phyloP scores from a whole-genome alignment of 108 stramenopile species.

The Cyclotella atomus region DNA sequence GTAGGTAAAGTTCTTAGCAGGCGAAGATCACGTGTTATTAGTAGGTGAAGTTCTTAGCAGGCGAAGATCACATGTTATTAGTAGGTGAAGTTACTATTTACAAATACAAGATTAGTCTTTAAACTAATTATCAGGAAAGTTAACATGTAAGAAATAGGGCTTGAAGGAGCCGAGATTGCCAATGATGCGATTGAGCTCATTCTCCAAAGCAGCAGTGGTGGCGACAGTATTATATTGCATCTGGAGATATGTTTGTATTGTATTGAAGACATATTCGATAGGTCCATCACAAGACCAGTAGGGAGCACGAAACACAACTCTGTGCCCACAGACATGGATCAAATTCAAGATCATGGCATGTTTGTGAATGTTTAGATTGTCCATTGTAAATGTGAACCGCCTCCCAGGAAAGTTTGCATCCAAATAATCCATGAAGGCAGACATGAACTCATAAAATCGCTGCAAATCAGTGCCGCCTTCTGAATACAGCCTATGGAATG shows the following conservation, averaged over 20 bases:
- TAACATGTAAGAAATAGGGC: constrained; percentile 19
- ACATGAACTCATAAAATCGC: constrained; percentile 27
- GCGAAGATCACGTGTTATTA: too few relatives aligned
- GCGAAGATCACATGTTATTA: too few relatives aligned
- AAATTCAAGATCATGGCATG: constrained; percentile 12
- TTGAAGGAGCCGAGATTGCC: constrained; percentile 10
- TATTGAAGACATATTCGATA: constrained; percentile 43
- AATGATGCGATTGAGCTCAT: constrained; percentile 26
- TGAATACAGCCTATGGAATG: constrained; percentile 14
- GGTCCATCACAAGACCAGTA: constrained; percentile 42
- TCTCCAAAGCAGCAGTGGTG: constrained; percentile 13
- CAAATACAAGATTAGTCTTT: too few relatives aligned
- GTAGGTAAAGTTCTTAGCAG: too few relatives aligned
- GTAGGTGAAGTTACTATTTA: too few relatives aligned
- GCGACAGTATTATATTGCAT: neutral
- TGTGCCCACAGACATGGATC: constrained; percentile 23
- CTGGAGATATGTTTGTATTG: constrained; percentile 16
- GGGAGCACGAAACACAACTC: constrained; percentile 31
- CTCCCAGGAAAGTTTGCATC: neutral
- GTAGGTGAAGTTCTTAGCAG: too few relatives aligned
- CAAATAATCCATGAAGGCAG: constrained; percentile 8
- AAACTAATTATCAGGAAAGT: constrained; percentile 18
- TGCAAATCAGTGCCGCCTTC: constrained; percentile 18
- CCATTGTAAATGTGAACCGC: constrained; percentile 30
- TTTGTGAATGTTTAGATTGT: constrained; percentile 39